Conservation (phyloP, 768 basidiomycete genomes). For the Gyrodon lividus region DNA sequence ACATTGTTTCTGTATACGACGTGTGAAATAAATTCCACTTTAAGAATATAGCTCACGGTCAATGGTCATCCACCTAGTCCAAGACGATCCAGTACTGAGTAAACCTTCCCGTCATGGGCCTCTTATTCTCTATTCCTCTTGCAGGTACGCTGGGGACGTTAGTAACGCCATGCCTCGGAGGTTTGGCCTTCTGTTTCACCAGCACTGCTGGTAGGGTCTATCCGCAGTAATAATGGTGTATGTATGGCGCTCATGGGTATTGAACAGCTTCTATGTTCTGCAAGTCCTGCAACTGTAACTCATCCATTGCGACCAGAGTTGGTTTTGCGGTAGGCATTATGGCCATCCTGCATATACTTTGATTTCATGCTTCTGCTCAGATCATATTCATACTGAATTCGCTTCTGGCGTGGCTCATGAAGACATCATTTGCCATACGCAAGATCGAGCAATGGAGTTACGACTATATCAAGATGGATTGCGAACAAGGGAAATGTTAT, state of each 20-base stretch:
- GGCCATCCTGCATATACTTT: neutral
- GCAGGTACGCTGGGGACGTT: slow-evolving; percentile 67
- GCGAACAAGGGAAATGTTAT: slow-evolving; percentile 89
- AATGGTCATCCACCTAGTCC: no score
- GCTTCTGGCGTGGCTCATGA: slow-evolving; percentile 95
- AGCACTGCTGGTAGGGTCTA: slow-evolving; percentile 71
- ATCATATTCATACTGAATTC: slow-evolving; percentile 96
- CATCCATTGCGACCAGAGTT: slow-evolving; percentile 94
- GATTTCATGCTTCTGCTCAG: slow-evolving; percentile 37
- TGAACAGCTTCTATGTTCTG: slow-evolving; percentile 86
- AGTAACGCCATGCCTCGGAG: slow-evolving; percentile 80
- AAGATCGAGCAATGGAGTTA: slow-evolving; percentile 91
- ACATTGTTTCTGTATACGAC: no score
- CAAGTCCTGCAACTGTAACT: slow-evolving; percentile 99
- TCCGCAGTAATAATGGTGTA: slow-evolving; percentile 3
- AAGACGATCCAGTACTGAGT: no score
- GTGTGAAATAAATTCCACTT: no score
- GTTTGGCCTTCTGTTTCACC: slow-evolving; percentile 82
- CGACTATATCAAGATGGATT: slow-evolving; percentile 99
- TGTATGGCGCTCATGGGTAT: slow-evolving; percentile 4
- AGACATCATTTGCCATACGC: slow-evolving; percentile 82
- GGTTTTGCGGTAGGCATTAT: slow-evolving; percentile 77
- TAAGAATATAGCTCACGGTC: no score
- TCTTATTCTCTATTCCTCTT: slow-evolving; percentile 71
- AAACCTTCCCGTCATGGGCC: slow-evolving; percentile 52